Evolutionary conservation across 225 moss, liverwort and hornwort genomes (phyloP), one percentile per base, ranked within the genome.

Genomic region (Pseudisothecium myosuroides): DNA sequence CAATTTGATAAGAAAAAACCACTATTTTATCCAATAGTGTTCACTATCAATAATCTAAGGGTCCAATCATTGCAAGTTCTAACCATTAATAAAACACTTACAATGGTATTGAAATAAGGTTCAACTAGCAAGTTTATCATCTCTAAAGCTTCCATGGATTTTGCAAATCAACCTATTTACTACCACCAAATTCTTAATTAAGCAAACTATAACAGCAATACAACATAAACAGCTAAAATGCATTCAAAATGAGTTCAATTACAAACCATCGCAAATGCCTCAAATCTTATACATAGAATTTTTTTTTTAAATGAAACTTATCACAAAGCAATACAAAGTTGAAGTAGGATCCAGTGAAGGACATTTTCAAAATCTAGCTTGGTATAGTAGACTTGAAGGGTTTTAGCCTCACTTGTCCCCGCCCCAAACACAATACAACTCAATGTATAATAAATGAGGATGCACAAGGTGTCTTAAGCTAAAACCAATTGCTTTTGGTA

Each of bases 381-480:
- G 10, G 10, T 28, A 73, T 17, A 28, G 10, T 43, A 45, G n/a
- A n/a, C n/a, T n/a, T n/a, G n/a, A n/a, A n/a, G n/a, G n/a, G n/a
- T n/a, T n/a, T n/a, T n/a, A n/a, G 65, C 11, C 11, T 10, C 11
- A 26, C 5, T 13, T 41, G 7, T 29, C 11, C 11, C 4, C 11
- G 1, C 47, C 5, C 11, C 29, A 29, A 47, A 31, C 0, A 31
- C 4, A 31, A 18, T 47, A 47, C 12, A 7, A 75, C 0, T 0
- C 45, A 19, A 37, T 6, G 18, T 21, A 67, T 37, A 21, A 1
- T 20, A 21, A 11, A 9, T 11, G 21, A 20, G 5, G 67, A 37
- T 67, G 37, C 37, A 37, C 1, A 4, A 37, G 6, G 6, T 36
- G 37, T 67, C 37, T 37, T 67, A 37, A 67, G 20, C 11, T 20